Conservation (phyloP, 208 protist species). For the Lotmaria passim region DNA sequence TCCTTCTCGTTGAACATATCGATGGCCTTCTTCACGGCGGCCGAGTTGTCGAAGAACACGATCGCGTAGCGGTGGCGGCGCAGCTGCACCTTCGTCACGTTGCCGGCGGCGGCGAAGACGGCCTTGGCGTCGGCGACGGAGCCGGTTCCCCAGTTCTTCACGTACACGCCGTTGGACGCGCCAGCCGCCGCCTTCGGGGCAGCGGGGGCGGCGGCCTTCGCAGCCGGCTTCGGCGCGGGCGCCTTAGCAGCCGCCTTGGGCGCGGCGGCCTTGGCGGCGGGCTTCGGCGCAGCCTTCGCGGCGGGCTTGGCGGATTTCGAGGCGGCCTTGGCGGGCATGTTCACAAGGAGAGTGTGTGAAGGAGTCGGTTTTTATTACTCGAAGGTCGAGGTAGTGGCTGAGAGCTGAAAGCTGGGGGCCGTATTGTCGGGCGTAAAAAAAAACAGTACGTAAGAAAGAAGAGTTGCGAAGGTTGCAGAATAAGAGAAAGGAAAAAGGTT, state of each 20-base stretch:
- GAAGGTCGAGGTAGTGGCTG: constrained; percentile 74
- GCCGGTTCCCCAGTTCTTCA: constrained; percentile 86
- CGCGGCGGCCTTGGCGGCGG: constrained; percentile 49
- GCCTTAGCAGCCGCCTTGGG: constrained; percentile 53
- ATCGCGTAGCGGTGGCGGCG: constrained; percentile 83
- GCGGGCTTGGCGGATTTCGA: constrained; percentile 44
- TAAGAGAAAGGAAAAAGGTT: no score
- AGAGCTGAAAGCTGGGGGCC: constrained; percentile 35
- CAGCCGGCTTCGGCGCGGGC: constrained; percentile 49
- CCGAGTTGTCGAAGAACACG: constrained; percentile 81
- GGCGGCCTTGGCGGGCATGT: constrained; percentile 70
- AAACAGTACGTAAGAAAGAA: constrained; percentile 1
- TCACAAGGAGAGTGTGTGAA: constrained; percentile 24
- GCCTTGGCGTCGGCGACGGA: constrained; percentile 65
- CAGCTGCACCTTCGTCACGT: constrained; percentile 60
- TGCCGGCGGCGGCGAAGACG: constrained; percentile 67
- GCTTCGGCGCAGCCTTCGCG: constrained; percentile 44
- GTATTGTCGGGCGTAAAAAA: not conserved
- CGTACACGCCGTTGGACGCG: constrained; percentile 78
- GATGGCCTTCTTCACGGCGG: constrained; percentile 88
- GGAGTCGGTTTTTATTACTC: constrained; percentile 80
- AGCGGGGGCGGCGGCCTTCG: constrained; percentile 42
- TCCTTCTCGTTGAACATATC: constrained; percentile 90
- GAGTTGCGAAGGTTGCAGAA: no score
- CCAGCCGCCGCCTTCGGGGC: constrained; percentile 45